Percentiles rank a stretch among this genome's conserved stretches.
Conservation (phyloP, 108 stramenopile species). For the Aurantiochytrium sp. region DNA sequence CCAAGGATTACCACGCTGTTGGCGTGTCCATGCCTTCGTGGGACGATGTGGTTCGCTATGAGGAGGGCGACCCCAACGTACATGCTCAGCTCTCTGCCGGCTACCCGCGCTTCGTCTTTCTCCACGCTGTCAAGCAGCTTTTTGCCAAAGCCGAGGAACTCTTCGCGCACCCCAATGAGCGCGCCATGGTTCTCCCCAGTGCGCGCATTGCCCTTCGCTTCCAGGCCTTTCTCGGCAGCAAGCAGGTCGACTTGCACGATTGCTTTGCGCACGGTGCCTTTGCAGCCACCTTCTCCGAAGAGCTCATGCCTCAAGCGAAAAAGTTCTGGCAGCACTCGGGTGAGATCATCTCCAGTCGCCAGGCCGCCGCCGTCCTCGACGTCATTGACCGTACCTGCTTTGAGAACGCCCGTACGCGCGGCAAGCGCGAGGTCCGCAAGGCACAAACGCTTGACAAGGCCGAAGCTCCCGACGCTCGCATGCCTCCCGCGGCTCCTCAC, state of each 20-base stretch:
- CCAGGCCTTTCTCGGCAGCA: neutral
- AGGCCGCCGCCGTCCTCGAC: constrained; percentile 12
- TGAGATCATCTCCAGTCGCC: neutral
- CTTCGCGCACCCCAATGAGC: neutral
- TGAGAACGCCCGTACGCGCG: neutral
- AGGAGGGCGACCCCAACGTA: neutral
- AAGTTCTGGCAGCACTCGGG: constrained; percentile 5
- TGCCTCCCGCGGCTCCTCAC: neutral
- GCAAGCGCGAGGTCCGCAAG: neutral
- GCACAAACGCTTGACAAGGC: neutral
- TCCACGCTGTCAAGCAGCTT: constrained; percentile 9
- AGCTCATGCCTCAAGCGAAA: neutral
- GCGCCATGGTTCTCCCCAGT: neutral
- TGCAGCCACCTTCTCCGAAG: neutral
- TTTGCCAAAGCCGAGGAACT: constrained; percentile 17
- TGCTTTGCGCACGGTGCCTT: neutral
- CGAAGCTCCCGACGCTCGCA: neutral
- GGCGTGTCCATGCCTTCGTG: constrained; percentile 12
- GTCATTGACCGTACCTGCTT: neutral
- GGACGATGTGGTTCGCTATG: neutral
- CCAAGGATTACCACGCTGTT: neutral
- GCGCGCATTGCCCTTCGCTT: neutral
- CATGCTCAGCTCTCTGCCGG: neutral
- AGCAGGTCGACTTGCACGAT: neutral
- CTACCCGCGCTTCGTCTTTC: constrained; percentile 8